Conservation (phyloP, 306 rosid genomes). For the Pueraria montana region DNA sequence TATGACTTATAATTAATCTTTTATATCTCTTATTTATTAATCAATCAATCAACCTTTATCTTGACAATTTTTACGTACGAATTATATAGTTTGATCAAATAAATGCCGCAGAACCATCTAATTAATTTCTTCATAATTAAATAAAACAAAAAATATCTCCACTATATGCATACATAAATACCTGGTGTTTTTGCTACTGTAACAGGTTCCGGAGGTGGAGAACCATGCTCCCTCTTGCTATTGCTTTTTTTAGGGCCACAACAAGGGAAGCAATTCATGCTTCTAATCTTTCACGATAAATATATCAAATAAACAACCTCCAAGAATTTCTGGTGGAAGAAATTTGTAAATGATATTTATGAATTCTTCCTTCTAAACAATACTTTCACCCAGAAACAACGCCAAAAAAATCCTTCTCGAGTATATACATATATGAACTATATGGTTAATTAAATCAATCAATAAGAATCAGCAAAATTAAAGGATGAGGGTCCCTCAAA, state of each 20-base stretch:
- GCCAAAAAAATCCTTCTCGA: neutral
- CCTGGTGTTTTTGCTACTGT: conserved; percentile 57
- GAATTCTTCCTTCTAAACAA: neutral
- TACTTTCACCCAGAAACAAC: conserved; percentile 15
- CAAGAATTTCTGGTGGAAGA: no score
- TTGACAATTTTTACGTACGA: neutral
- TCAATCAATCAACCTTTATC: neutral
- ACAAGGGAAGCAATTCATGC: conserved; percentile 93
- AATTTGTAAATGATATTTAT: neutral
- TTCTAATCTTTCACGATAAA: neutral
- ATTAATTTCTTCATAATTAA: neutral
- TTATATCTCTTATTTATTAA: no score
- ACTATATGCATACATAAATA: conserved; percentile 11
- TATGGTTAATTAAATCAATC: neutral
- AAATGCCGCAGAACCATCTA: neutral
- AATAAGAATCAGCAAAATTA: neutral
- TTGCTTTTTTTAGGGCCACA: conserved; percentile 61
- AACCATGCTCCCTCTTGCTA: conserved; percentile 48
- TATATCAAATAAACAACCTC: neutral
- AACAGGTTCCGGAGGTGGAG: conserved; percentile 16
- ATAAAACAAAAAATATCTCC: neutral
- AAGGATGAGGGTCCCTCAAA: conserved; percentile 74
- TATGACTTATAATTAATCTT: no score
- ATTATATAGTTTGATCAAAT: neutral
- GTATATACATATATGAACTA: no score